Conservation (phyloP, 148 eudicot species). For the Heliamphora exappendiculata region DNA sequence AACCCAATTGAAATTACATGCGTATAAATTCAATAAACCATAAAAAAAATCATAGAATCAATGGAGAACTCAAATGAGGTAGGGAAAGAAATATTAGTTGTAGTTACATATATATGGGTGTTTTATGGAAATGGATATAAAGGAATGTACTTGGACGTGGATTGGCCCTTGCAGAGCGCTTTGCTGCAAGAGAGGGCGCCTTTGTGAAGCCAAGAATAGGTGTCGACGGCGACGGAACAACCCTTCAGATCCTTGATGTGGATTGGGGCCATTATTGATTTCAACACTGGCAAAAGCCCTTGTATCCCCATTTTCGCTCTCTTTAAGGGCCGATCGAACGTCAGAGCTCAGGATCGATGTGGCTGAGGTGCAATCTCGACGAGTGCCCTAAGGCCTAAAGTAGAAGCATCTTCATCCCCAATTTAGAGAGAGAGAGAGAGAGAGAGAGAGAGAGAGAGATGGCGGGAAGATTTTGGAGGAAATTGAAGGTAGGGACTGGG, state of each 20-base stretch:
- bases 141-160: slow-evolving; percentile 52
- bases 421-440: neutral
- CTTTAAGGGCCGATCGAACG: neutral
- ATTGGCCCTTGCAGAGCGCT: slow-evolving; percentile 80
- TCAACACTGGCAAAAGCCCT: slow-evolving; percentile 77
- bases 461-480: slow-evolving; percentile 14
- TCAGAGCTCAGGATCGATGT: neutral
- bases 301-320: slow-evolving; percentile 63
- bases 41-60: neutral
- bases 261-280: slow-evolving; percentile 77
- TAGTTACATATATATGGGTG: neutral
- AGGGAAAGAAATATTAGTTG: too few relatives aligned
- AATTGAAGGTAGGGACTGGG: neutral
- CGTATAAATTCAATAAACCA: neutral
- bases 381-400: neutral
- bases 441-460: neutral
- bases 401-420: neutral
- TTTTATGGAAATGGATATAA: neutral
- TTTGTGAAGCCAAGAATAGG: slow-evolving; percentile 98
- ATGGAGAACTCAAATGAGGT: neutral
- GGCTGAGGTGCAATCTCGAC: neutral
- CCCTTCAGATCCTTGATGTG: slow-evolving; percentile 77
- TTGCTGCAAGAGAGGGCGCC: slow-evolving; percentile 95
- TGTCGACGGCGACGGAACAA: slow-evolving; percentile 78
- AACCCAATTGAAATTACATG: neutral